Conservation (phyloP, 2,329 filamentous ascomycete genomes). For the Cordyceps pruinosa region DNA sequence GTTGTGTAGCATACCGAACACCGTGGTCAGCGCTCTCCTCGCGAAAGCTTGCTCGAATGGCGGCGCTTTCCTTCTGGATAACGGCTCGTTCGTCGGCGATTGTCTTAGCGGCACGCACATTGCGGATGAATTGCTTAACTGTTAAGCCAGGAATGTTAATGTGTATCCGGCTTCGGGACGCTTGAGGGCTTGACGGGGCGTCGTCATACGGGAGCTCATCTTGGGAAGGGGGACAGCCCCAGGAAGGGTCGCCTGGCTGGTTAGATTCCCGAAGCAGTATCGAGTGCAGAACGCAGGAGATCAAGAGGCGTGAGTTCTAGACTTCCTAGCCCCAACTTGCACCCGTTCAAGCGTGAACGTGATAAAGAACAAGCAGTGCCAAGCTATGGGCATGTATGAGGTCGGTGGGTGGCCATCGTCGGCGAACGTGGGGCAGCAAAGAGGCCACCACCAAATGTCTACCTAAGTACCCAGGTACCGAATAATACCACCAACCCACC, state of each 20-base stretch:
- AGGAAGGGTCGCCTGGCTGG: conserved; percentile 24
- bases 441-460: conserved; percentile 6
- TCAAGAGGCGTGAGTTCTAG: not conserved
- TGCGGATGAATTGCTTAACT: conserved; percentile 99
- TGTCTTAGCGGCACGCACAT: conserved; percentile 96
- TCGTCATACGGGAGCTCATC: conserved; percentile 35
- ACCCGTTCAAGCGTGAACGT: not conserved
- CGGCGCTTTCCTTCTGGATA: conserved; percentile 97
- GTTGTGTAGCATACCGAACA: conserved; percentile 59
- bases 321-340: not conserved
- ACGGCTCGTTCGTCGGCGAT: conserved; percentile 98
- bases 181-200: conserved; percentile 12
- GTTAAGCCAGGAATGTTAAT: conserved; percentile 16
- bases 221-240: conserved; percentile 26
- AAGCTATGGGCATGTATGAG: conserved; percentile 9
- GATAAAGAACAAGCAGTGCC: conserved; percentile 3
- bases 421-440: conserved; percentile 9
- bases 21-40: conserved; percentile 93
- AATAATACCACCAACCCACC: not conserved
- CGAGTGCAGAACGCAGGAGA: not conserved
- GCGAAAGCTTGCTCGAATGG: conserved; percentile 93
- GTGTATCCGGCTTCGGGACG: conserved; percentile 1
- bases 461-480: too few species aligned
- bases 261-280: conserved; percentile 1
- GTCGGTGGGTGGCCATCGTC: not conserved